A percentile compares a stretch with the other conserved stretches of the same genome.
Evolutionary conservation across 768 basidiomycete genomes (phyloP).

Genomic region (Boletus sp.): DNA sequence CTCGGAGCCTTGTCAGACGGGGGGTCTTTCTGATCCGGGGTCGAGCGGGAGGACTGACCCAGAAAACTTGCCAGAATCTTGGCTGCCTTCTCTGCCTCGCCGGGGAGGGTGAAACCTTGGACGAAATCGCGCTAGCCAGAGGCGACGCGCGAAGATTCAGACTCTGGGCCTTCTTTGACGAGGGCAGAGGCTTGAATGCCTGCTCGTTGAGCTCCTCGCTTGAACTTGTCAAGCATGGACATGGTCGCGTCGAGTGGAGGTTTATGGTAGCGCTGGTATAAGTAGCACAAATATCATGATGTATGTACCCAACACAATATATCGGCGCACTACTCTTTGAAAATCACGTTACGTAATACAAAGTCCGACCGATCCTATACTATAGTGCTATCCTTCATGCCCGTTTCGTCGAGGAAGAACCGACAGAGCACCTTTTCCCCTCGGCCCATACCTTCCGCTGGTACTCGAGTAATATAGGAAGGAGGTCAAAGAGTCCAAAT

Average conservation of each 20-base stretch:
- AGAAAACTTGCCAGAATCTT: conserved; percentile 88
- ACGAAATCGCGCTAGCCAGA: conserved; percentile 76
- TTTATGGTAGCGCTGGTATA: too few species aligned
- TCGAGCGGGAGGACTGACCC: conserved; percentile 45
- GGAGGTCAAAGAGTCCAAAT: conserved; percentile 81
- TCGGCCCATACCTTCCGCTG: conserved; percentile 70
- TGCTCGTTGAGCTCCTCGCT: conserved; percentile 76
- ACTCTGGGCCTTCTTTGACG: conserved; percentile 58
- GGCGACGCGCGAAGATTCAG: conserved; percentile 66
- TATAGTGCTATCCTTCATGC: background rate
- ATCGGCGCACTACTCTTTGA: background rate
- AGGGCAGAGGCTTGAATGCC: conserved; percentile 79
- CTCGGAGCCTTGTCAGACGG: background rate
- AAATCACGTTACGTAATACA: conserved; percentile 16
- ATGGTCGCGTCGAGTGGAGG: conserved; percentile 25
- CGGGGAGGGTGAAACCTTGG: conserved; percentile 84
- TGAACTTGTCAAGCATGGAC: conserved; percentile 80
- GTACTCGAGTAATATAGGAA: conserved; percentile 86
- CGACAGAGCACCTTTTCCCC: background rate
- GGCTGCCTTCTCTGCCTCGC: conserved; percentile 92
- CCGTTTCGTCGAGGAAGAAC: background rate
- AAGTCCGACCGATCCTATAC: background rate
- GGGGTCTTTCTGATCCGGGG: background rate
- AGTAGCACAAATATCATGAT: too few species aligned
- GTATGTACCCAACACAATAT: background rate